A percentile compares a stretch with the other conserved stretches of the same genome.
Conservation (phyloP, 1,139 yeast species). For the Pichia terricola region DNA sequence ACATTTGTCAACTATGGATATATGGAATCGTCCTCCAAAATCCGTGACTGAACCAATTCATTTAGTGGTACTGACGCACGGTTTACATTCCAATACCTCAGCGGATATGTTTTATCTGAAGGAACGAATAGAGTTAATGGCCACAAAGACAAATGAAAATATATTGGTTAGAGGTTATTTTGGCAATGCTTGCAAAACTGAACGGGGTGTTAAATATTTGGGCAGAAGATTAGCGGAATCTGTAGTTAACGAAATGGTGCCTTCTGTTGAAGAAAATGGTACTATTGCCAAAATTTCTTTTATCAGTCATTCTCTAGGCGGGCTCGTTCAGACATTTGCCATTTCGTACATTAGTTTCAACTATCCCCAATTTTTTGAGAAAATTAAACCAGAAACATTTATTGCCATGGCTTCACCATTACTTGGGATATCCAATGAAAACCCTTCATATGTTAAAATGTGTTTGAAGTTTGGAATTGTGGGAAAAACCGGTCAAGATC, state of each 20-base stretch:
- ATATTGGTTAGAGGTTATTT: slow-evolving; percentile 73
- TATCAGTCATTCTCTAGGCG: slow-evolving; percentile 90
- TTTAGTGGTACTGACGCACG: slow-evolving; percentile 77
- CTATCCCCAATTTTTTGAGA: slow-evolving; percentile 58
- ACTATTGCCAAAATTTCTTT: slow-evolving; percentile 60
- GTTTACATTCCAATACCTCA: slow-evolving; percentile 80
- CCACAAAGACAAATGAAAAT: slow-evolving; percentile 40
- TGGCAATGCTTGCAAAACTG: slow-evolving; percentile 84
- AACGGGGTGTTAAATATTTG: slow-evolving; percentile 76
- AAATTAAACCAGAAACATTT: slow-evolving; percentile 68
- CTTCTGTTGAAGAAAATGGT: slow-evolving; percentile 28
- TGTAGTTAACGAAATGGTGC: slow-evolving; percentile 40
- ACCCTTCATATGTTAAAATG: slow-evolving; percentile 77
- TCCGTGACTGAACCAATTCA: slow-evolving; percentile 34
- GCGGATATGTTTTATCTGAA: slow-evolving; percentile 84
- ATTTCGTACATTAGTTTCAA: slow-evolving; percentile 68
- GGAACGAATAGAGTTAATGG: slow-evolving; percentile 60
- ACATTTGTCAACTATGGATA: slow-evolving; percentile 52
- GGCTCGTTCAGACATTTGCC: slow-evolving; percentile 83
- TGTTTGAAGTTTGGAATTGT: slow-evolving; percentile 83
- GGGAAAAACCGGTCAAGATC: slow-evolving; percentile 89
- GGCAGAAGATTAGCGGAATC: slow-evolving; percentile 79
- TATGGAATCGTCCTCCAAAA: slow-evolving; percentile 60
- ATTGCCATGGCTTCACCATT: slow-evolving; percentile 82
- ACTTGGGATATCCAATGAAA: slow-evolving; percentile 77